Conservation (phyloP, 768 basidiomycete genomes). For the Lactarius sanguifluus region DNA sequence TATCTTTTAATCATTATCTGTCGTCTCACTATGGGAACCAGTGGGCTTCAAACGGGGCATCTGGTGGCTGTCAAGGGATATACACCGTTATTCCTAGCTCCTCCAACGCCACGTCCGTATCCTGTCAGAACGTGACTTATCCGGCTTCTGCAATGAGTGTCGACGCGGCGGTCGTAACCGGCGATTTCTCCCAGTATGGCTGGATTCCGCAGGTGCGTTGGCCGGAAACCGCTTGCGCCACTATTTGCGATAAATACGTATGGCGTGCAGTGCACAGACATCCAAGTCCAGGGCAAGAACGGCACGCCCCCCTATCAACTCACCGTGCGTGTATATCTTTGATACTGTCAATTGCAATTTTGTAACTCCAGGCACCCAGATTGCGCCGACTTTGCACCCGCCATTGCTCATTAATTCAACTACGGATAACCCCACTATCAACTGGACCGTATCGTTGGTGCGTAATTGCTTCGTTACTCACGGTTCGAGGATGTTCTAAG, state of each 20-base stretch:
- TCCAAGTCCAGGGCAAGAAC: conserved; percentile 51
- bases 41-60: conserved; percentile 57
- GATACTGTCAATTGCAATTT: neutral
- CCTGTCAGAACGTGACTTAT: conserved; percentile 52
- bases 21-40: conserved; percentile 30
- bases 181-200: conserved; percentile 57
- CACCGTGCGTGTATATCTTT: conserved; percentile 42
- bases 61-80: conserved; percentile 60
- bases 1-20: neutral
- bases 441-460: conserved; percentile 56
- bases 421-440: conserved; percentile 41
- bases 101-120: conserved; percentile 36
- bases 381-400: conserved; percentile 60
- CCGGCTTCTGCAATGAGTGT: conserved; percentile 46
- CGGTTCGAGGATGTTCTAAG: conserved; percentile 27
- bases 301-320: conserved; percentile 61
- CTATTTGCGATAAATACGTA: neutral
- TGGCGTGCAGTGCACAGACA: conserved; percentile 52
- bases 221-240: neutral
- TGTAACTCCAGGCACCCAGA: conserved; percentile 36
- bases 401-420: conserved; percentile 55
- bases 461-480: neutral
- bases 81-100: conserved; percentile 54
- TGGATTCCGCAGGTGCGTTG: conserved; percentile 53
- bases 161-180: conserved; percentile 44